Conservation (phyloP, 73 alveolate species). For the Diophrys sp. region DNA sequence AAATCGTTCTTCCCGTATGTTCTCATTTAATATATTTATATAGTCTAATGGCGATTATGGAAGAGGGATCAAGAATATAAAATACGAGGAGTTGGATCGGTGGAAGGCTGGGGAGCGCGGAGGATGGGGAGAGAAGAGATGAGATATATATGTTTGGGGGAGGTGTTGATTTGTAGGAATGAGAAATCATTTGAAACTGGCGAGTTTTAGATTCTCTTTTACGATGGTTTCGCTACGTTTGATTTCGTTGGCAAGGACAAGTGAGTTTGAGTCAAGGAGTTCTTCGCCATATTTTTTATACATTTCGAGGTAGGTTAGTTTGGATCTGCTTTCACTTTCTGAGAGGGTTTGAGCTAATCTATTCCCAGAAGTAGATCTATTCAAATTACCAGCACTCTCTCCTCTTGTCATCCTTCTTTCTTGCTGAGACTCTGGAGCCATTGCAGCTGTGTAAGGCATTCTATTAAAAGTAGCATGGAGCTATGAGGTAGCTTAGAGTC, state of each 20-base stretch:
- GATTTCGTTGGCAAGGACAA: background rate
- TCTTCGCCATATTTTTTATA: background rate
- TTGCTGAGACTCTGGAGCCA: background rate
- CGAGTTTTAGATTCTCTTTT: background rate
- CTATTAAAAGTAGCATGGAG: background rate
- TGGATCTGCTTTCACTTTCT: background rate
- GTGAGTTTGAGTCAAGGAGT: background rate
- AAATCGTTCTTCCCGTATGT: too few relatives aligned
- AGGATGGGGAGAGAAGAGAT: too few relatives aligned
- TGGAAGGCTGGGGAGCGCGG: too few relatives aligned
- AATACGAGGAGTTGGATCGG: too few relatives aligned
- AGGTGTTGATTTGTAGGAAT: too few relatives aligned
- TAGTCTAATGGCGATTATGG: too few relatives aligned
- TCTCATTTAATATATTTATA: too few relatives aligned
- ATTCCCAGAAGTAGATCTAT: background rate
- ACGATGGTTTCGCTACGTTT: background rate
- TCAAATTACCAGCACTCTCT: background rate
- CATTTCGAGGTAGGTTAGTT: background rate
- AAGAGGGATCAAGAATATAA: too few relatives aligned
- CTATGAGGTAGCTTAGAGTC: background rate
- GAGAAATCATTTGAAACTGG: background rate
- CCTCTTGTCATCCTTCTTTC: background rate
- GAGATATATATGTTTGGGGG: too few relatives aligned
- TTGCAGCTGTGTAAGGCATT: background rate
- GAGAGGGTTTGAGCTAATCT: background rate